Percentiles rank a stretch among this genome's conserved stretches.
phyloP scores from a whole-genome alignment of 257 asterid genomes.

The Echium plantagineum region DNA sequence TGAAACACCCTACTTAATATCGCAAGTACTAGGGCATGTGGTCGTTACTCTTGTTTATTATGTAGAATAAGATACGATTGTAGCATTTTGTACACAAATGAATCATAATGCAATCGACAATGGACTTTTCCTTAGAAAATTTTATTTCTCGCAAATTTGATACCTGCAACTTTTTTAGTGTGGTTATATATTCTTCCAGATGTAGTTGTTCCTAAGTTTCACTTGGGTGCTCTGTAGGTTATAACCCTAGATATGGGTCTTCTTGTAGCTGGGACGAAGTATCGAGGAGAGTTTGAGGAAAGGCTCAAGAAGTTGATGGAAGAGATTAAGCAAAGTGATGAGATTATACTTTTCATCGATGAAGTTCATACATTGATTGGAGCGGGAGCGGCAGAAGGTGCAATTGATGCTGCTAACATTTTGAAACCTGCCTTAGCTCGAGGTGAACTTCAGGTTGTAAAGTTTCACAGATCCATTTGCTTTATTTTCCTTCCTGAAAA shows the following conservation, averaged over 20 bases:
- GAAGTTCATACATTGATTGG: slow-evolving; percentile 97
- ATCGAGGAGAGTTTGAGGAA: slow-evolving; percentile 99
- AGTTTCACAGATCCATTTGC: not conserved
- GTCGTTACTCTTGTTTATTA: too few species aligned
- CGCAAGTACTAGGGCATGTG: too few species aligned
- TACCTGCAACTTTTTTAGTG: not conserved
- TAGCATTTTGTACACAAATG: too few species aligned
- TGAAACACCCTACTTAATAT: too few species aligned
- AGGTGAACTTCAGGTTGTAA: slow-evolving; percentile 85
- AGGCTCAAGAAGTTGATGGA: slow-evolving; percentile 90
- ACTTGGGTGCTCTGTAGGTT: slow-evolving; percentile 37
- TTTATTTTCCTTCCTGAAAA: not conserved
- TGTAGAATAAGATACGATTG: too few species aligned
- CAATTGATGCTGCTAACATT: slow-evolving; percentile 94
- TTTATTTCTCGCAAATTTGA: too few species aligned
- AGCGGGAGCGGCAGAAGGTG: slow-evolving; percentile 99
- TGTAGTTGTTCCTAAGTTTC: not conserved
- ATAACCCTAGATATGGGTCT: slow-evolving; percentile 92
- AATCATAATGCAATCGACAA: too few species aligned
- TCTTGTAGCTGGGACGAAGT: slow-evolving; percentile 94
- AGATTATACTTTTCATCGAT: slow-evolving; percentile 85
- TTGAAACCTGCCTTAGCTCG: slow-evolving; percentile 93
- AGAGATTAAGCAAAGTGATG: slow-evolving; percentile 86
- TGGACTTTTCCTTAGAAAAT: too few species aligned
- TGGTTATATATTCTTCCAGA: not conserved